Evolutionary conservation across 2,329 filamentous ascomycete genomes (phyloP).

Genomic region (Diplodia seriata): DNA sequence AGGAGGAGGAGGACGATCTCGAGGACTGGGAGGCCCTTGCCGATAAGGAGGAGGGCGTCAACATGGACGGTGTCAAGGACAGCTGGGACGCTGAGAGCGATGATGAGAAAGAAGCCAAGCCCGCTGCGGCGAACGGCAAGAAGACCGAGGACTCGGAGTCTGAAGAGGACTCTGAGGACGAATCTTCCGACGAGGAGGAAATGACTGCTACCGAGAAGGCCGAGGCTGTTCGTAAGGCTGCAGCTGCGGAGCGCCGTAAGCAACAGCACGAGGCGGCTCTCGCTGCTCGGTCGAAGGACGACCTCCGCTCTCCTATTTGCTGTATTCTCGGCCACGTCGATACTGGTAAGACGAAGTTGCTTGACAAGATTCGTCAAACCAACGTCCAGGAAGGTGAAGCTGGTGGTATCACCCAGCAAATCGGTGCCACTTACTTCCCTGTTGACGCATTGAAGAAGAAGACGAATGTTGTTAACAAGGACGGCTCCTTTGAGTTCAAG

Average conservation of each 20-base stretch:
- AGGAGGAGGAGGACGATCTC: slow-evolving; percentile 67
- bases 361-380: slow-evolving; percentile 98
- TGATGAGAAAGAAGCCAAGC: slow-evolving; percentile 65
- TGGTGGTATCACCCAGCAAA: slow-evolving; percentile 99
- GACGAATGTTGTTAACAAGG: slow-evolving; percentile 89
- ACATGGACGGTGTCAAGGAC: slow-evolving; percentile 87
- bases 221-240: slow-evolving; percentile 80
- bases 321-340: slow-evolving; percentile 99
- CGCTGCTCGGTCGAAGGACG: slow-evolving; percentile 88
- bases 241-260: slow-evolving; percentile 85
- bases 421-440: slow-evolving; percentile 99
- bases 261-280: slow-evolving; percentile 90
- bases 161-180: slow-evolving; percentile 63
- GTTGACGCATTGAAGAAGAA: slow-evolving; percentile 91
- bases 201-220: slow-evolving; percentile 75
- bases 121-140: slow-evolving; percentile 44
- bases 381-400: slow-evolving; percentile 99
- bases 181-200: slow-evolving; percentile 74
- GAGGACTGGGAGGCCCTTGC: slow-evolving; percentile 89
- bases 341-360: slow-evolving; percentile 98
- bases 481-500: slow-evolving; percentile 93
- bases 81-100: slow-evolving; percentile 91
- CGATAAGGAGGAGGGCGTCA: slow-evolving; percentile 76
- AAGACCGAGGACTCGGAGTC: slow-evolving; percentile 55
- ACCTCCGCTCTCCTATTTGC: slow-evolving; percentile 96